Evolutionary conservation across 2,329 filamentous ascomycete species (phyloP).

Genomic region (Aspergillus neoniger): DNA sequence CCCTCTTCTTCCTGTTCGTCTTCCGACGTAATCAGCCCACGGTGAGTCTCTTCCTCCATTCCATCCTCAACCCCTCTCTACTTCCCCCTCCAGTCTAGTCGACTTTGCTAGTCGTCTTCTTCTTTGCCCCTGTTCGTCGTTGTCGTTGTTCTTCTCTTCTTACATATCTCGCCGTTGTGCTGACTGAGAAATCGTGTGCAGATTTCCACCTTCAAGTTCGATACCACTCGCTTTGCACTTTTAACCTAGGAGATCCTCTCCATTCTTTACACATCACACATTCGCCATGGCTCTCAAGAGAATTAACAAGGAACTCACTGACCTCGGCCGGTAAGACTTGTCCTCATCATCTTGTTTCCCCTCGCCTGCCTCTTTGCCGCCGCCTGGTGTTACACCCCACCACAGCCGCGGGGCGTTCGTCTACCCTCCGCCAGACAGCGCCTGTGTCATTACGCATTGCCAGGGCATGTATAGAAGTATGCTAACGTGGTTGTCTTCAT

Average conservation of each 20-base stretch:
- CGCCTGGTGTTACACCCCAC: constrained; percentile 19
- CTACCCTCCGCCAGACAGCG: neutral
- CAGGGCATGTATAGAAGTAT: neutral
- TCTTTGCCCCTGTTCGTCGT: neutral
- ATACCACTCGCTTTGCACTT: constrained; percentile 15
- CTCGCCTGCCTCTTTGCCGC: constrained; percentile 2
- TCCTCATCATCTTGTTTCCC: constrained; percentile 13
- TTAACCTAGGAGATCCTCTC: constrained; percentile 11
- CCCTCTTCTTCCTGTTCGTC: constrained; percentile 24
- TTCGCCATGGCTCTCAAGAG: constrained; percentile 53
- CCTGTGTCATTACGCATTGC: neutral
- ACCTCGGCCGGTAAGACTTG: constrained; percentile 52
- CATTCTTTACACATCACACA: constrained; percentile 19
- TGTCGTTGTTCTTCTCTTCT: constrained; percentile 3
- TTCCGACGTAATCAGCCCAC: constrained; percentile 37
- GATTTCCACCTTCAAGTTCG: constrained; percentile 20
- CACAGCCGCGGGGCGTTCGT: constrained; percentile 25
- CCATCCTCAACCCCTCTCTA: constrained; percentile 12
- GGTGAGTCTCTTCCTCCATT: constrained; percentile 17
- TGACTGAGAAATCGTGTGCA: constrained; percentile 18
- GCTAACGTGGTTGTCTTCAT: constrained; percentile 15
- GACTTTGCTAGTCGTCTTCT: neutral
- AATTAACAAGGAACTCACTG: constrained; percentile 57
- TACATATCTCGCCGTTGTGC: constrained; percentile 5
- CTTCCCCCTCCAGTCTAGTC: constrained; percentile 10